Base-by-base conservation (phyloP, 116 monocot genomes). In the Cymodocea nodosa region DNA sequence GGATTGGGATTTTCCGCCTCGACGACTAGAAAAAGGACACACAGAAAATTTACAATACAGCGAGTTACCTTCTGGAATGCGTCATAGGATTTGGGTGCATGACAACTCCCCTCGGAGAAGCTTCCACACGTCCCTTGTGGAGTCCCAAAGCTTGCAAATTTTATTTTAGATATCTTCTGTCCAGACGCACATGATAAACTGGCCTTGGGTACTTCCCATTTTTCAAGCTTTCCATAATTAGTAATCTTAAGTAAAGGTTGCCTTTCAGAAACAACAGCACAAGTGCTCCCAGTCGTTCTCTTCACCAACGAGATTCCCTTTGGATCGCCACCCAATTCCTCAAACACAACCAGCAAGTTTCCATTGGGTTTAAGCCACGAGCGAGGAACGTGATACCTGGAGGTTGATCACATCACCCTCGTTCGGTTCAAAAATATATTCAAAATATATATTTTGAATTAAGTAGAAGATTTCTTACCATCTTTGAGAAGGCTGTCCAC, bases 301-400 rank as follows among this genome's bases (percentile, higher is more conserved):
- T 78, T 87, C 11, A 80, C 83, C 67, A 95, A 67, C 8, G 81
- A 77, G 44, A 95, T 83, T 5, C 81, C 81, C 10, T 59, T 80
- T 1, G 94, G 85, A 56, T 95, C 81, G 19, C 94, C 94, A 17
- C 87, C 94, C 90, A 82, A 90, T 67, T 95, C 90, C 75, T 95
- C 94, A 35, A 95, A 83, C 15, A 95, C 77, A 15, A 95, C 94
- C 50, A 95, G 39, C 50, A 95, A 70, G 70, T 95, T 95, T 9
- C 87, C 87, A 0, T 79, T 87, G 15, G 85, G 84, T 36, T 81
- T 84, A 12, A 95, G 82, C 94, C 90, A 90, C 6, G 90, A 82
- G 1, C 90, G 86, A 63, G 94, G 94, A 2, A 95, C 77, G 68
- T 95, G 94, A 65, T 95, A 95, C 94, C 94, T 95, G 67, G 14